Evolutionary conservation across 495 filamentous ascomycete species (phyloP).

Genomic region (Polyplosphaeria fusca): DNA sequence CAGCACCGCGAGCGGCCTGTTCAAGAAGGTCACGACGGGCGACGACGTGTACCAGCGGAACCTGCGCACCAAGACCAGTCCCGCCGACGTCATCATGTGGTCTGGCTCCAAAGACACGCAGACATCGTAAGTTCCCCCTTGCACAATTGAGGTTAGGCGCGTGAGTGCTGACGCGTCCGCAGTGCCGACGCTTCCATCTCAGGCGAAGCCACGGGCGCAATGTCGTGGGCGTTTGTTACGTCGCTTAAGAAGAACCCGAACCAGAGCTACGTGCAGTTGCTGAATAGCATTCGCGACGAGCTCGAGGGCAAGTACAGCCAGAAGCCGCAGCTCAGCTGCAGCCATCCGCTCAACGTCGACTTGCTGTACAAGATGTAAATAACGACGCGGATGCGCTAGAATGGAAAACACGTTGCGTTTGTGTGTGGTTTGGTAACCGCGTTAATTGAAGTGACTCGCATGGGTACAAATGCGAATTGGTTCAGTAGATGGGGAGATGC

Average conservation of each 20-base stretch:
- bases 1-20: slow-evolving; percentile 75
- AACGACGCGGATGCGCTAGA: no score
- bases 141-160: background rate
- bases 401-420: no score
- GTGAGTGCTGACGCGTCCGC: slow-evolving; percentile 14
- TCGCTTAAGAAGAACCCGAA: slow-evolving; percentile 95
- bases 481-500: no score
- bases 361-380: slow-evolving; percentile 66
- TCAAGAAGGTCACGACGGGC: slow-evolving; percentile 88
- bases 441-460: no score
- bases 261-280: slow-evolving; percentile 92
- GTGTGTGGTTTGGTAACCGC: no score
- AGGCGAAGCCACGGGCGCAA: slow-evolving; percentile 90
- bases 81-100: slow-evolving; percentile 97
- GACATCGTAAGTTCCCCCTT: slow-evolving; percentile 67
- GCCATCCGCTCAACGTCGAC: slow-evolving; percentile 80
- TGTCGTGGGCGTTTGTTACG: slow-evolving; percentile 96
- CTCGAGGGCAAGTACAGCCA: slow-evolving; percentile 84
- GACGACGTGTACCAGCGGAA: slow-evolving; percentile 77
- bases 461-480: no score
- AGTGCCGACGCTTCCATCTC: slow-evolving; percentile 63
- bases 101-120: slow-evolving; percentile 94
- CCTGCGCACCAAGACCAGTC: slow-evolving; percentile 85
- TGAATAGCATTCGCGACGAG: slow-evolving; percentile 94
- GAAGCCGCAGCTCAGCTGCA: slow-evolving; percentile 95